Base-by-base conservation (phyloP, 2,329 filamentous ascomycete species). In the Hypoxylon rubiginosum region DNA sequence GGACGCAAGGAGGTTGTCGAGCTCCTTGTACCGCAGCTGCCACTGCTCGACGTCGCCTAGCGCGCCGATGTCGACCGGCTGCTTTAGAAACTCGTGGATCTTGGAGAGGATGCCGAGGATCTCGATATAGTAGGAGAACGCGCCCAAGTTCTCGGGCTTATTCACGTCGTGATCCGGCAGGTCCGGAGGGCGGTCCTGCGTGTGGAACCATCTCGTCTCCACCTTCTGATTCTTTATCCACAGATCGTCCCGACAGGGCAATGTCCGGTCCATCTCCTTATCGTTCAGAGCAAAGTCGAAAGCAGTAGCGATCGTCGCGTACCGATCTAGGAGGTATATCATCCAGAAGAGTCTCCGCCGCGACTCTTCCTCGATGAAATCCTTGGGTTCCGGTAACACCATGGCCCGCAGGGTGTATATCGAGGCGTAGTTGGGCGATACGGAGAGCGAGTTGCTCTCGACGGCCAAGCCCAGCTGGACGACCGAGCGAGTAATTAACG, bases 201-300 rank as follows among this genome's bases (percentile, higher is more conserved):
- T 83, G 56, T 83, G 86, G 77, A 97, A 97, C 90, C 92, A 95
- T 56, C 91, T 85, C 0, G 94, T 97, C 71, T 96, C 92, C 2
- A 97, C 92, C 32, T 90, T 89, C 69, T 93, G 88, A 71, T 97
- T 97, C 71, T 91, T 92, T 58, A 91, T 86, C 85, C 94, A 97
- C 3, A 94, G 83, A 71, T 97, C 92, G 71, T 97, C 93, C 45
- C 93, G 90, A 74, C 94, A 97, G 1, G 94, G 94, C 7, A 97
- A 82, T 53, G 89, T 92, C 24, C 94, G 88, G 75, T 97, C 94
- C 48, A 97, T 95, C 74, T 97, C 94, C 75, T 91, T 92, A 74
- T 97, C 93, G 71, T 95, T 91, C 17, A 97, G 81, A 0, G 93
- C 92, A 76, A 97, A 97, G 72, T 97, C 93, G 72, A 97, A 97